Conservation (phyloP, 139 green algal genomes). For the Bryopsis sp. region DNA sequence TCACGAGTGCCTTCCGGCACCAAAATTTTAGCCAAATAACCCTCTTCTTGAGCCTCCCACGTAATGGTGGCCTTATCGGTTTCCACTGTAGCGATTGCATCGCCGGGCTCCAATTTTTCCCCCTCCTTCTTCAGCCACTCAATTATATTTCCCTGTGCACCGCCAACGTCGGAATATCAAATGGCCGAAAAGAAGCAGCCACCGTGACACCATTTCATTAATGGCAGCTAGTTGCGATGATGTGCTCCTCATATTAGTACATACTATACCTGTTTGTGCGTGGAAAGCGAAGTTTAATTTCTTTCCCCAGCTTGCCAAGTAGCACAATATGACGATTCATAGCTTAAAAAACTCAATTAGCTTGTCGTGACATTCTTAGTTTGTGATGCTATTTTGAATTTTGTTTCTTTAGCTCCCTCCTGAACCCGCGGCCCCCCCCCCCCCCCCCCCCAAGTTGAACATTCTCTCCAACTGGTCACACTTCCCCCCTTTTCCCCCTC, state of each 20-base stretch:
- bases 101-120: slow-evolving; percentile 32
- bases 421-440: no score
- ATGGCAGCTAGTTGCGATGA: not conserved
- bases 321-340: not conserved
- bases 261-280: not conserved
- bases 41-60: slow-evolving; percentile 62
- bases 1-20: slow-evolving; percentile 41
- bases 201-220: not conserved
- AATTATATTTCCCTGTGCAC: slow-evolving; percentile 72
- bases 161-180: not conserved
- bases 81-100: slow-evolving; percentile 78
- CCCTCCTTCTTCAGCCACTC: slow-evolving; percentile 65
- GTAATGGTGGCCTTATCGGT: slow-evolving; percentile 89
- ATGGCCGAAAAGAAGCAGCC: no score
- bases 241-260: not conserved
- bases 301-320: not conserved
- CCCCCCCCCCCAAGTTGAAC: no score
- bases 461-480: no score
- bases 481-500: no score
- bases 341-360: no score
- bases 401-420: no score
- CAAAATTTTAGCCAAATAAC: slow-evolving; percentile 24
- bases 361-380: no score
- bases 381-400: no score
- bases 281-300: not conserved